A percentile compares a stretch with the other conserved stretches of the same genome.
Evolutionary conservation across 192 early-diverging fungal genomes (phyloP).

Genomic region (Coemansia sp.): DNA sequence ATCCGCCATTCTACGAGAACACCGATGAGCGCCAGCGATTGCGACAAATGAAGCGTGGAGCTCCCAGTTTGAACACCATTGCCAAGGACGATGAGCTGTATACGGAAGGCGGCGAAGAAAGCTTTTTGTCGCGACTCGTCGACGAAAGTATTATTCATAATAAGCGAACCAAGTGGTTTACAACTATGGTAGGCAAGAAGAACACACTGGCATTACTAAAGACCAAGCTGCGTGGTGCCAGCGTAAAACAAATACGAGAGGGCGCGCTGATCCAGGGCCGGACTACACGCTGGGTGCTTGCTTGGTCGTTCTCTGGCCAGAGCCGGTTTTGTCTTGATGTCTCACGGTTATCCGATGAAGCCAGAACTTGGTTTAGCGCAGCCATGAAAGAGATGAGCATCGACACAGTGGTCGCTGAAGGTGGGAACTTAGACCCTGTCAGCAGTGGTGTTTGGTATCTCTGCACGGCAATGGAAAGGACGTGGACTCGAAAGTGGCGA

Average conservation of each 20-base stretch:
- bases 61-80: slow-evolving; percentile 57
- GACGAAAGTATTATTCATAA: slow-evolving; percentile 59
- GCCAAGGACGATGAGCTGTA: slow-evolving; percentile 72
- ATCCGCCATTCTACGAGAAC: slow-evolving; percentile 83
- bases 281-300: slow-evolving; percentile 44
- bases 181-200: slow-evolving; percentile 73
- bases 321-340: slow-evolving; percentile 9
- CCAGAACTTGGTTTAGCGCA: slow-evolving; percentile 3
- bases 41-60: slow-evolving; percentile 50
- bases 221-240: not conserved
- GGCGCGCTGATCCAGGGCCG: slow-evolving; percentile 20
- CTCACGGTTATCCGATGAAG: not conserved
- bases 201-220: slow-evolving; percentile 41
- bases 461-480: slow-evolving; percentile 15
- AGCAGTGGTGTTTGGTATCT: not conserved
- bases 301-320: slow-evolving; percentile 38
- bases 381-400: slow-evolving; percentile 11
- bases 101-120: slow-evolving; percentile 75
- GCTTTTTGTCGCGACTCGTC: slow-evolving; percentile 66
- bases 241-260: slow-evolving; percentile 19
- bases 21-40: slow-evolving; percentile 57
- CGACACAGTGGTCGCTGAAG: not conserved
- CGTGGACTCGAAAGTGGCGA: slow-evolving; percentile 33
- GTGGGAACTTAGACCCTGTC: not conserved
- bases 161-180: slow-evolving; percentile 69